Percentiles rank a stretch among this genome's conserved stretches.
Evolutionary conservation across 495 filamentous ascomycete genomes (phyloP).

Genomic region (Hypoxylon cercidicola): DNA sequence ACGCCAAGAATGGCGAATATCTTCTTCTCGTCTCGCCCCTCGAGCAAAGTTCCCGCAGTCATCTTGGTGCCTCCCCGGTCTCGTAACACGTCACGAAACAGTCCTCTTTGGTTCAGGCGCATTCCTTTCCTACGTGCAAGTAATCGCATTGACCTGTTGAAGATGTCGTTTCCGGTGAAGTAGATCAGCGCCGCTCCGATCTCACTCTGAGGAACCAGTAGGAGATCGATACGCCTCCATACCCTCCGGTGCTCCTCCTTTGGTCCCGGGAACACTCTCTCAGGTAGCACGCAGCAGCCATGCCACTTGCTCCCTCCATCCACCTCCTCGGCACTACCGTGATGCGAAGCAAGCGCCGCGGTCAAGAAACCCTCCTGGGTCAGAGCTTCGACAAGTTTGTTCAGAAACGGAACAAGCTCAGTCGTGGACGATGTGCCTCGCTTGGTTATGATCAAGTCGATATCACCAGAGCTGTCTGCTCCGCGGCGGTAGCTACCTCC

Average conservation of each 20-base stretch:
- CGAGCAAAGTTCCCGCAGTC: constrained; percentile 78
- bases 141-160: constrained; percentile 88
- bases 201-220: constrained; percentile 84
- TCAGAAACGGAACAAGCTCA: constrained; percentile 72
- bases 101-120: constrained; percentile 84
- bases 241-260: constrained; percentile 45
- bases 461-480: constrained; percentile 76
- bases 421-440: constrained; percentile 62
- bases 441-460: constrained; percentile 89
- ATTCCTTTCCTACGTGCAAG: constrained; percentile 86
- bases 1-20: constrained; percentile 91
- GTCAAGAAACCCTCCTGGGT: constrained; percentile 68
- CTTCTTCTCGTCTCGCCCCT: constrained; percentile 78
- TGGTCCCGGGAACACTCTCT: constrained; percentile 32
- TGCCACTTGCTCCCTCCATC: constrained; percentile 81
- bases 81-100: constrained; percentile 80
- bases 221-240: constrained; percentile 88
- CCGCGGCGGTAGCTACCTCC: constrained; percentile 91
- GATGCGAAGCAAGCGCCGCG: constrained; percentile 55
- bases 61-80: constrained; percentile 67
- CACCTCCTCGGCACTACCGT: constrained; percentile 37
- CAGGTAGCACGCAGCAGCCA: constrained; percentile 78
- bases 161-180: constrained; percentile 96
- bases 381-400: constrained; percentile 71
- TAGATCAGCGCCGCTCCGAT: constrained; percentile 92